A percentile compares a stretch with the other conserved stretches of the same genome.
These are phyloP conservation scores for Adansonia grandidieri DNA, from an alignment of 441 rosid species.

Conservation along the genomic window DNA sequence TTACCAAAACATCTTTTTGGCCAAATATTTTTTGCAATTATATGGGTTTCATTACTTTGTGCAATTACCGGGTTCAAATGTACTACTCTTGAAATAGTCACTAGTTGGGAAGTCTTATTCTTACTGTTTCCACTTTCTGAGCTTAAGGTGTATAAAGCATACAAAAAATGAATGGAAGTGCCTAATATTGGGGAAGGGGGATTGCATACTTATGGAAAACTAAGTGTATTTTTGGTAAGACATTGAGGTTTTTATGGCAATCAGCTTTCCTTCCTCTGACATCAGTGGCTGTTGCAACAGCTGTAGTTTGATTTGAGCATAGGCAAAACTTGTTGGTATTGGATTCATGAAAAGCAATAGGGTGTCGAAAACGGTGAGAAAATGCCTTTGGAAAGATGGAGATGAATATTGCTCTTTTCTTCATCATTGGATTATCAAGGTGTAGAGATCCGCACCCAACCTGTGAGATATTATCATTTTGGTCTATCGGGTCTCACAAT, in stretches of 20 bases:
- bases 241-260: background rate
- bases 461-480: no score
- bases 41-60: background rate
- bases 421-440: constrained; percentile 30
- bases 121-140: background rate
- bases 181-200: background rate
- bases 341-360: background rate
- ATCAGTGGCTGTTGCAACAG: background rate
- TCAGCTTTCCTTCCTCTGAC: background rate
- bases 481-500: no score
- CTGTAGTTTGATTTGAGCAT: background rate
- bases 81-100: background rate
- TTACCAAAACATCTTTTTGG: constrained; percentile 31
- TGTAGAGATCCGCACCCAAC: no score
- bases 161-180: background rate
- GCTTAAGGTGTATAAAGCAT: background rate
- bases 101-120: constrained; percentile 24
- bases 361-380: constrained; percentile 2
- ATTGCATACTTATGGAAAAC: background rate
- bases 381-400: constrained; percentile 22
- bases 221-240: background rate
- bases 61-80: background rate
- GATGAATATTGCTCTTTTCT: constrained; percentile 4
- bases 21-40: background rate
- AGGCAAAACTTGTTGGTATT: background rate